Conservation (phyloP, 805 yeast genomes). For the Clavispora carvajalis region DNA sequence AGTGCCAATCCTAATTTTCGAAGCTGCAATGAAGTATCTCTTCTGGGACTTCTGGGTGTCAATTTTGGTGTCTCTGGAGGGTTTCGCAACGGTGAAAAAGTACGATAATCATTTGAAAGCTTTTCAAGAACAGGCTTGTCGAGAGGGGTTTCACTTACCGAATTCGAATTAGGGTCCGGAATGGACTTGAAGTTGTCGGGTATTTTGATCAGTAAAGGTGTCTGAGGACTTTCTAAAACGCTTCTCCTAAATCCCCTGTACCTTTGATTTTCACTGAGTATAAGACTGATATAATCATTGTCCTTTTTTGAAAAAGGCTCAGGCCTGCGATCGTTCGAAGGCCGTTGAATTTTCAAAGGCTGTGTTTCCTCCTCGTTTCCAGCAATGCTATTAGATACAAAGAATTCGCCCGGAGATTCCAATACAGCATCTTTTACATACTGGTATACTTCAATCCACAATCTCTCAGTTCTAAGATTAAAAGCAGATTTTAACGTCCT, state of each 20-base stretch:
- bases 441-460: slow-evolving; percentile 38
- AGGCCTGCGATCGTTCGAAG: not conserved
- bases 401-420: slow-evolving; percentile 11
- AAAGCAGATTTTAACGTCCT: slow-evolving; percentile 32
- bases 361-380: slow-evolving; percentile 13
- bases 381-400: slow-evolving; percentile 3
- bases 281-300: slow-evolving; percentile 17
- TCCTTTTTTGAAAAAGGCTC: not conserved
- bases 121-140: not conserved
- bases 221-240: slow-evolving; percentile 10
- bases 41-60: slow-evolving; percentile 23
- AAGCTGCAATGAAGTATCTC: slow-evolving; percentile 12
- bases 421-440: slow-evolving; percentile 35
- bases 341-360: slow-evolving; percentile 22
- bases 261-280: slow-evolving; percentile 27
- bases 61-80: slow-evolving; percentile 15
- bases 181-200: slow-evolving; percentile 2
- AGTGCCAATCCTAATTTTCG: slow-evolving; percentile 7
- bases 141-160: not conserved
- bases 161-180: not conserved
- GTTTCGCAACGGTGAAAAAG: not conserved
- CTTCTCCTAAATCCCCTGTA: slow-evolving; percentile 41
- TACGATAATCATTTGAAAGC: not conserved
- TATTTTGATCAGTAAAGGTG: slow-evolving; percentile 3
- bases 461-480: slow-evolving; percentile 26